Base-by-base conservation (phyloP, 805 yeast species). In the Kuraishia capsulata region DNA sequence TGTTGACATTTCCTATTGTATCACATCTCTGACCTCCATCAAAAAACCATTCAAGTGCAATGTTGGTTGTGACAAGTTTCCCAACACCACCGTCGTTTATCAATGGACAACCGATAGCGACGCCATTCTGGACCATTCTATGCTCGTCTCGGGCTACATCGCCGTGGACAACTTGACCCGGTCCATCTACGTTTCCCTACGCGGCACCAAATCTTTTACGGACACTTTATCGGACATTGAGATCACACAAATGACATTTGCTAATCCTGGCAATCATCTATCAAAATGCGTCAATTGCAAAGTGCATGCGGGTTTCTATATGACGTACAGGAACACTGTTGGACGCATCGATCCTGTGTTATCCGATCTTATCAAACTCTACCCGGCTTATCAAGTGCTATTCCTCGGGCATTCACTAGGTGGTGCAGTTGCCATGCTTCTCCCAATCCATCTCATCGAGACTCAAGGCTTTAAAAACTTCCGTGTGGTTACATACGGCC, bases 1-100 rank as follows among this genome's bases (percentile, higher is more conserved):
- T 24, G 56, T 64, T 20, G 72, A 67, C 42, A 65, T 66, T 10
- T 51, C 71, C 4, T 67, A 67, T 43, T 67, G 73, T 43, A 54
- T 67, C 6, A 57, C 63, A 3, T 41, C 50, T 1, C 41, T 53
- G 5, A 48, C 50, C 14, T 48, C 48, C 3, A 56, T 67, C n/a
- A 47, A 50, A 3, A 45, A 47, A 30, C 72, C 72, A 1, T 67
- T 67, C 46, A 41, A 51, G 20, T 67, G 73, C 43, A 61, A 57
- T 19, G 49, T 62, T 20, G 47, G 49, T 5, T 66, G 72, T 42
- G 57, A 56, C 17, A 40, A 41, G 10, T 62, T 64, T 40, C 66
- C 67, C 2, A 58, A 66, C 39, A 45, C 63, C 40, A 51, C 62
- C 2, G 47, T 67, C 36, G 54, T 63, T 4, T 44, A 63, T 36